Conservation (phyloP, 2,329 filamentous ascomycete species). For the Alternaria burnsii region DNA sequence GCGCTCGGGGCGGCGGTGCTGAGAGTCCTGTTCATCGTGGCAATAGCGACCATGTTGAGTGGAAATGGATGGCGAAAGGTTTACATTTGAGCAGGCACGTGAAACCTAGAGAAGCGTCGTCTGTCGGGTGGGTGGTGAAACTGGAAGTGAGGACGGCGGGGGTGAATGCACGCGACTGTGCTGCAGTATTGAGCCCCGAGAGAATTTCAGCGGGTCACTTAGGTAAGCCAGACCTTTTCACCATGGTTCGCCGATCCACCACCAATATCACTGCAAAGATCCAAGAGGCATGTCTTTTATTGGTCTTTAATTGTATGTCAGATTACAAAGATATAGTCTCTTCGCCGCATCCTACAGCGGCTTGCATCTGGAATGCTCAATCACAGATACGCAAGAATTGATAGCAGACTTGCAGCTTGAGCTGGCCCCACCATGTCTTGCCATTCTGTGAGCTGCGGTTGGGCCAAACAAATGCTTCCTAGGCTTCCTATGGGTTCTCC, state of each 20-base stretch:
- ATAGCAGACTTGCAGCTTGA: background rate
- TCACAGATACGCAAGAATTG: background rate
- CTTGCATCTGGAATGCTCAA: background rate
- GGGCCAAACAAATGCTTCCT: background rate
- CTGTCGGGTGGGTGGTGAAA: constrained; percentile 19
- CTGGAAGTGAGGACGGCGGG: constrained; percentile 20
- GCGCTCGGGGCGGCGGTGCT: constrained; percentile 41
- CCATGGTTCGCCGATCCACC: constrained; percentile 3
- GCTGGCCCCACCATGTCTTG: background rate
- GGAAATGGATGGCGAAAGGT: constrained; percentile 15
- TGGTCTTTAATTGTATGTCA: background rate
- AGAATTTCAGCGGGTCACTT: constrained; percentile 24
- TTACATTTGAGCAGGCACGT: constrained; percentile 40
- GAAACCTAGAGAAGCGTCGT: background rate
- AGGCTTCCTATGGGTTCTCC: background rate
- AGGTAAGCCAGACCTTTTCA: constrained; percentile 16
- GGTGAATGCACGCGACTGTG: constrained; percentile 26
- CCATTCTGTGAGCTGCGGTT: background rate
- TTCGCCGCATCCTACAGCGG: background rate
- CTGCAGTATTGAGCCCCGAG: constrained; percentile 10
- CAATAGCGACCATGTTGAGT: constrained; percentile 51
- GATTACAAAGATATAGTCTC: background rate
- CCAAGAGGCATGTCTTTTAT: background rate
- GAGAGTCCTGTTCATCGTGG: constrained; percentile 38
- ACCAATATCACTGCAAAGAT: background rate